Evolutionary conservation across 1,284 basidiomycete genomes (phyloP).

Genomic region (Prillingera fragicola): DNA sequence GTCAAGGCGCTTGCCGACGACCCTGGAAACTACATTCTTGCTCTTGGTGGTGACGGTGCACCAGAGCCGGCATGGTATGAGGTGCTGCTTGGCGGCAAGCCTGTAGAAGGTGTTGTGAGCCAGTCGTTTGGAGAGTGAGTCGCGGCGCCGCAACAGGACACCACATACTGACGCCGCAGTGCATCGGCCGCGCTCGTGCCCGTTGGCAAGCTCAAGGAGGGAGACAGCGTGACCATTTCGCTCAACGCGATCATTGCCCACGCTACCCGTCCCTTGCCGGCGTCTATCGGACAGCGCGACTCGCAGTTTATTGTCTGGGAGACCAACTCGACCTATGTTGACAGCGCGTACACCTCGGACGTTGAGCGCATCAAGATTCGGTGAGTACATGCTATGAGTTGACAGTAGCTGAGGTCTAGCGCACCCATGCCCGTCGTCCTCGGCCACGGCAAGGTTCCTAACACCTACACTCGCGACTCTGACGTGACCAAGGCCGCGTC

Average conservation of each 20-base stretch:
- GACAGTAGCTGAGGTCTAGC: slow-evolving; percentile 51
- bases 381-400: slow-evolving; percentile 50
- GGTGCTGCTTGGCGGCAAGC: slow-evolving; percentile 57
- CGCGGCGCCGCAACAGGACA: too few species aligned
- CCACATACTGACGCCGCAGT: slow-evolving; percentile 12
- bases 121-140: slow-evolving; percentile 23
- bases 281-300: slow-evolving; percentile 67
- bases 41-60: slow-evolving; percentile 61
- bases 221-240: slow-evolving; percentile 65
- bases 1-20: slow-evolving; percentile 64
- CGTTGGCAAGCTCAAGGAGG: slow-evolving; percentile 44
- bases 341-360: slow-evolving; percentile 75
- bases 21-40: slow-evolving; percentile 63
- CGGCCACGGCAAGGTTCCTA: slow-evolving; percentile 56
- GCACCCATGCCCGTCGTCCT: slow-evolving; percentile 62
- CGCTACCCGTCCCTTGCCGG: slow-evolving; percentile 68
- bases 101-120: slow-evolving; percentile 50
- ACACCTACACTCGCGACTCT: slow-evolving; percentile 41
- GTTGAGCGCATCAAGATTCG: slow-evolving; percentile 79
- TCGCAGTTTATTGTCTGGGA: slow-evolving; percentile 72
- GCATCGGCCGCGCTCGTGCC: slow-evolving; percentile 33
- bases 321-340: slow-evolving; percentile 59
- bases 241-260: slow-evolving; percentile 71
- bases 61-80: slow-evolving; percentile 70
- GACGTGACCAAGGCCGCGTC: slow-evolving; percentile 64